Base-by-base conservation (phyloP, 345 rosid species). In the Dimocarpus longan region DNA sequence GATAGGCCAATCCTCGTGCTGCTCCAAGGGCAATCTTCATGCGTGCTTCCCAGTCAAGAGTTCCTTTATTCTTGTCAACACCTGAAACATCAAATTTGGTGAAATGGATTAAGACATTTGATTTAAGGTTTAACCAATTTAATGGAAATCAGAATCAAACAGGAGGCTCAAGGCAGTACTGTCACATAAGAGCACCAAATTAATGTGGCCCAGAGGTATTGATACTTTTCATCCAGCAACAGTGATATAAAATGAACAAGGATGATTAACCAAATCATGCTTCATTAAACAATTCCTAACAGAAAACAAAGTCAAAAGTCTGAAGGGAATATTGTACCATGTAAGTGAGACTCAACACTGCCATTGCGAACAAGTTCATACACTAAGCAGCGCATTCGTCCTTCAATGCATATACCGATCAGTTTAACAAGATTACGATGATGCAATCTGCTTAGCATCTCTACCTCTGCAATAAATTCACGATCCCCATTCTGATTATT, bases 21-120 rank as follows among this genome's bases (percentile, higher is more conserved):
- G 99, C 97, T 86, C 99, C 99, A 44, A 97, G 95, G 81, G 99
- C 98, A 80, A 97, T 91, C 84, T 97, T 97, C 89, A 97, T 78
- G 80, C 99, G 90, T 10, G 93, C 89, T 81, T 94, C 99, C 99
- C 99, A 97, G 81, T 93, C 98, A 86, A 97, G 98, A 42, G 89
- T 93, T 70, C 93, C 93, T 73, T 88, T 84, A 66, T 82, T 66
- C 84, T 90, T 86, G 84, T 93, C 91, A 84, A 78, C 76, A 71
- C 92, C 92, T 83, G 86, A 82, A 82, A 85, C 73, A 80, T 28
- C 76, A 78, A 71, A 76, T 59, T 60, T 19, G 65, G 65, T 2
- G 3, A n/a, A 60, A 60, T n/a, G 24, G 8, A 15, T n/a, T 1
- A 71, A 10, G 62, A 82, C 76, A 78, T 15, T 66, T 50, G 3